Evolutionary conservation across 148 eudicot species (phyloP), one percentile per base, ranked within the genome.

Genomic region (Rhododendron griersonianum): DNA sequence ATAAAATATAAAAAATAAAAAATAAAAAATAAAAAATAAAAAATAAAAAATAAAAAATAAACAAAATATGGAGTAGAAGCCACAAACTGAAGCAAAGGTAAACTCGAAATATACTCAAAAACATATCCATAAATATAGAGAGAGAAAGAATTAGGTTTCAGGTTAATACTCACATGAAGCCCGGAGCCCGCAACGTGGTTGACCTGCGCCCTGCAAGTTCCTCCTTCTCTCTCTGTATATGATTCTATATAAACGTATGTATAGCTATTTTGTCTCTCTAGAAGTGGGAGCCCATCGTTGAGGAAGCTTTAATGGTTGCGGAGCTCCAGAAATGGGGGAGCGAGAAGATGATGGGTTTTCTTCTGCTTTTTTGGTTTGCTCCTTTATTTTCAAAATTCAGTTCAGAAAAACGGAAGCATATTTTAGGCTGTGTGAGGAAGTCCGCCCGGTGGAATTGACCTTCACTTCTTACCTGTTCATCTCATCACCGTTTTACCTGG

Each of bases 361-460:
- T 47, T 44, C 14, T 44, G 3, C 50, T 21, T 44, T 18, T 16
- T 10, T 44, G 11, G 25, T 44, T 21, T 25, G 41, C 25, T 3
- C 8, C 25, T 51, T 51, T 51, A 2, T 11, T 11, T 51, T 55
- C 61, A 55, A 55, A 55, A 55, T 18, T 55, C 61, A 18, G 61
- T 55, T 73, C 39, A 11, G 11, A 11, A 11, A 3, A 35, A 4
- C 4, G 2, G 15, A 16, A 35, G 45, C 78, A 0, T 16, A 75
- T 35, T 35, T 15, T 16, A 18, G 78, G 78, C 21, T 53, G 28
- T n/a, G 45, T 35, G 69, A 57, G 30, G 35, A 25, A 3, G 7
- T 59, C 71, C 84, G 84, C 71, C 84, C n/a, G 19, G 73, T 45
- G 14, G 16, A 8, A n/a, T 33, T 81, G 84, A 81, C 84, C 19